Evolutionary conservation across 139 green algal species (phyloP), one percentile per base, ranked within the genome.

Genomic region (Auxenochlorella pyrenoidosa): DNA sequence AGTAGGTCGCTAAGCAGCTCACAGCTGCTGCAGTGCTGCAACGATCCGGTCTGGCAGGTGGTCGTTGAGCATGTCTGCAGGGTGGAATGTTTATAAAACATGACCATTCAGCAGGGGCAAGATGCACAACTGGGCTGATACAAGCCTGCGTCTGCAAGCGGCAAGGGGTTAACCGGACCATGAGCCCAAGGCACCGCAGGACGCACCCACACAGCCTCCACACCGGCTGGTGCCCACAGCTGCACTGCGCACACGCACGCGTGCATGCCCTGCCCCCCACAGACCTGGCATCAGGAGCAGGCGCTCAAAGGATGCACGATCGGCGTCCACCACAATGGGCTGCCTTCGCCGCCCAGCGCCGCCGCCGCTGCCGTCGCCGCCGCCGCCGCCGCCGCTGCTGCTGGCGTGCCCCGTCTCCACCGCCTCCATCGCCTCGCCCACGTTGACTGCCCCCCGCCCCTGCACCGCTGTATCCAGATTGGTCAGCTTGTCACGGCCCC

Each of bases 31-130:
- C 41, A 94, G 51, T 24, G 73, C 90, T 34, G 59, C 47, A 10
- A 94, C 51, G 66, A 92, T 92, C 10, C 54, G 75, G 76, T 94
- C 88, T 0, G 91, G 91, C 40, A 94, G 43, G 87, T 94, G 91
- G 44, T 94, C 86, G 19, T 79, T 59, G 34, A 94, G 59, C 30
- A 88, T 89, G 22, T 94, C 91, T 63, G 18, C 54, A 63, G 15
- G 54, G 54, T 13, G 54, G 54, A 58, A 58, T 18, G 12, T 18
- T n/a, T n/a, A 12, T 18, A 12, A 12, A 12, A 58, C 12, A 58
- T 12, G 47, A 58, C 47, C 47, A 58, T 58, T 58, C 12, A 58
- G 47, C 47, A 6, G 6, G 47, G 6, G 8, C 12, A 58, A 58
- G 12, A 6, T 6, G 47, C 47, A 58, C 8, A 58, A 58, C 47